Evolutionary conservation across 306 rosid species (phyloP).

Genomic region (Inga leiocalycina): DNA sequence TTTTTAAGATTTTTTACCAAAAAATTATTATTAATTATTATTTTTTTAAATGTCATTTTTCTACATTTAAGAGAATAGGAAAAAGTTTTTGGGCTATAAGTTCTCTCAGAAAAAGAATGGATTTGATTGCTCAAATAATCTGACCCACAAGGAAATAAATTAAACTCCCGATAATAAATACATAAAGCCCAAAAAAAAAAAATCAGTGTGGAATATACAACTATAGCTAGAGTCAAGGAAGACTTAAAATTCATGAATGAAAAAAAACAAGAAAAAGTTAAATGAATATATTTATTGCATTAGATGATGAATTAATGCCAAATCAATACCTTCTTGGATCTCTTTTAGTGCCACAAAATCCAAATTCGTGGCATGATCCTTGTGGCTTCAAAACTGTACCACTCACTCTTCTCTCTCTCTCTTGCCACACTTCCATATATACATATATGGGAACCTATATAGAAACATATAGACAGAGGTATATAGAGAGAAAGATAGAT

Average conservation of each 20-base stretch:
- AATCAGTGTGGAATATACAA: conserved; percentile 6
- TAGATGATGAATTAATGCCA: neutral
- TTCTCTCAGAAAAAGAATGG: conserved; percentile 26
- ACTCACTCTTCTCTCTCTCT: conserved; percentile 2
- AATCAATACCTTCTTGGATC: conserved; percentile 36
- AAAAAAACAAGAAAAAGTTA: neutral
- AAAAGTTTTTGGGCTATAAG: neutral
- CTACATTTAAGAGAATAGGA: neutral
- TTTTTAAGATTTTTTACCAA: no score
- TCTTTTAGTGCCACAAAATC: conserved; percentile 44
- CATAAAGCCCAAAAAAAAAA: neutral
- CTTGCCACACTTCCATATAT: conserved; percentile 3
- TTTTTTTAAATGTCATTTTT: no score
- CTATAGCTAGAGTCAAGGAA: neutral
- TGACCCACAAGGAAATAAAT: neutral
- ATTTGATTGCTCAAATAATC: neutral
- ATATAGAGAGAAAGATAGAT: neutral
- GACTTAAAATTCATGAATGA: neutral
- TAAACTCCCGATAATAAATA: neutral
- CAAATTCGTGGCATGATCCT: conserved; percentile 60
- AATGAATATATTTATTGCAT: conserved; percentile 17
- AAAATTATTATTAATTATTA: no score
- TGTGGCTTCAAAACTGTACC: conserved; percentile 37
- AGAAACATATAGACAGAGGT: neutral
- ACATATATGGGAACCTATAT: neutral